Evolutionary conservation across 768 basidiomycete genomes (phyloP).

Genomic region (Baorangia bicolor): DNA sequence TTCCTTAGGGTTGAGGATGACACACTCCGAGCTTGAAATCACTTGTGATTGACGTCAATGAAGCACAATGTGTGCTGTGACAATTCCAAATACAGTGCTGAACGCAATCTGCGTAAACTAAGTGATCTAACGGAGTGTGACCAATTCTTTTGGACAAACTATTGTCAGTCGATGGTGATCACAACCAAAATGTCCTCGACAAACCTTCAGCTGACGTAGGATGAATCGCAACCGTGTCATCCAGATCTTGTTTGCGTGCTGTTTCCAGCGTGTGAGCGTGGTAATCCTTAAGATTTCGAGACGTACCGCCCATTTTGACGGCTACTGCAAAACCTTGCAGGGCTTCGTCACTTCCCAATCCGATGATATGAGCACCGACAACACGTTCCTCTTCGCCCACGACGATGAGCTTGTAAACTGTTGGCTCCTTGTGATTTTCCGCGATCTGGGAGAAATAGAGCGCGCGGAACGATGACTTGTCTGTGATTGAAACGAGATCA

Average conservation of each 20-base stretch:
- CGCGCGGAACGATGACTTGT: conserved; percentile 76
- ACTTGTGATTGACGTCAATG: background rate
- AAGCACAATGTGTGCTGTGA: background rate
- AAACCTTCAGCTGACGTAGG: conserved; percentile 82
- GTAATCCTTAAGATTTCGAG: background rate
- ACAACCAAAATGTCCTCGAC: conserved; percentile 20
- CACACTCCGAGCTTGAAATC: background rate
- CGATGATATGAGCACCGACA: conserved; percentile 94
- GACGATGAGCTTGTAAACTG: conserved; percentile 88
- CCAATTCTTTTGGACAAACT: conserved; percentile 44
- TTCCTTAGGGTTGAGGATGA: background rate
- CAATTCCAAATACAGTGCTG: background rate
- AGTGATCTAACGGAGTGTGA: conserved; percentile 47
- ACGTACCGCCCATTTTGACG: conserved; percentile 85
- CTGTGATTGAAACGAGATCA: conserved; percentile 36
- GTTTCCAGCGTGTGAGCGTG: conserved; percentile 4
- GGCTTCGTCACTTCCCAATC: conserved; percentile 88
- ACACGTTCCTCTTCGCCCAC: conserved; percentile 90
- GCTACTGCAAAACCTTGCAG: conserved; percentile 98
- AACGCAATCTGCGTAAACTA: background rate
- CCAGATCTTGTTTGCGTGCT: conserved; percentile 79
- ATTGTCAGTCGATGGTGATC: conserved; percentile 15
- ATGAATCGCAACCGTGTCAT: conserved; percentile 90
- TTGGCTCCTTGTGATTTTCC: conserved; percentile 92
- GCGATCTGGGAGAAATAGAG: conserved; percentile 92